phyloP scores from a whole-genome alignment of 2,329 filamentous ascomycete species.

The Talaromyces albobiverticillius region DNA sequence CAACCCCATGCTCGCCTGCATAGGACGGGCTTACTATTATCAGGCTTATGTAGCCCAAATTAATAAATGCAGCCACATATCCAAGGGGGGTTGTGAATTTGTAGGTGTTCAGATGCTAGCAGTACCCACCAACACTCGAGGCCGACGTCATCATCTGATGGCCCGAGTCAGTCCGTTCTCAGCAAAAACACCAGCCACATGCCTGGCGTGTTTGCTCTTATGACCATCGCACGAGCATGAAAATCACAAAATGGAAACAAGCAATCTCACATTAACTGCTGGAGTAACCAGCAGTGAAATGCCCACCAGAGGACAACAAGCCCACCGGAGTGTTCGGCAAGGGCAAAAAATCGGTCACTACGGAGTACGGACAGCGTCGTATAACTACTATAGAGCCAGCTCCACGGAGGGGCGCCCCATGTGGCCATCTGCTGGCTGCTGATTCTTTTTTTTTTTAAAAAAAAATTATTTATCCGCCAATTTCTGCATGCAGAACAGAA shows the following conservation, averaged over 20 bases:
- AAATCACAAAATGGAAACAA: neutral
- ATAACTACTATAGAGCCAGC: no score
- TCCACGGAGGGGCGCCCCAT: slow-evolving; percentile 9
- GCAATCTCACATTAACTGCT: neutral
- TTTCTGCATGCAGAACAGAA: neutral
- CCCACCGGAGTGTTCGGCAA: no score
- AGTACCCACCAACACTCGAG: neutral
- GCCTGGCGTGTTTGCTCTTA: neutral
- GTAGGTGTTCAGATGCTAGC: neutral
- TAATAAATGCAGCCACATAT: neutral
- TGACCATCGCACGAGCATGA: neutral
- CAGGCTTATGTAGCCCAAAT: no score
- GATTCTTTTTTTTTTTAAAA: neutral
- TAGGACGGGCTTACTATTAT: no score
- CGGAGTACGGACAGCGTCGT: no score
- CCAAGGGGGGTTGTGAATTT: no score
- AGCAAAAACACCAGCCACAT: neutral
- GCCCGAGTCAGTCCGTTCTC: no score
- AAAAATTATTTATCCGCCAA: neutral
- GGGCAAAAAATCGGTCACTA: neutral
- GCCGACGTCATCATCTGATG: neutral
- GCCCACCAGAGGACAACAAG: neutral
- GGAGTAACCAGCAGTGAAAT: neutral
- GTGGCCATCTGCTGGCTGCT: neutral
- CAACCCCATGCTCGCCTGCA: neutral